phyloP scores from a whole-genome alignment of 495 filamentous ascomycete species.

The Lasiosphaeria ovina region DNA sequence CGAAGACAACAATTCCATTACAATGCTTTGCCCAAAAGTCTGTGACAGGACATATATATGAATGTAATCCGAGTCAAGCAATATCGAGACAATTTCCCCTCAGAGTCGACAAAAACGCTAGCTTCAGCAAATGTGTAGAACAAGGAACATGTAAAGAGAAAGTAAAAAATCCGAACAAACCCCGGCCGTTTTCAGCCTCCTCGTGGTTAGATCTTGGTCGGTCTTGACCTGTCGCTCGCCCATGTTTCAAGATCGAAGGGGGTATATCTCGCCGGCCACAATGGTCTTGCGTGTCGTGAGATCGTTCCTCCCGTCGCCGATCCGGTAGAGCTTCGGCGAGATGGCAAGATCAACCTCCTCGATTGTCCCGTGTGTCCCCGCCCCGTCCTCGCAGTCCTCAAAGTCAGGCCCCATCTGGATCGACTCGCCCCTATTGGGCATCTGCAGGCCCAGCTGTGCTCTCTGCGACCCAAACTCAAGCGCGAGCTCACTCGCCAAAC shows the following conservation, averaged over 20 bases:
- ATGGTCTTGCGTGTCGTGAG: constrained; percentile 14
- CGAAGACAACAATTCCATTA: no score
- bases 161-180: not conserved
- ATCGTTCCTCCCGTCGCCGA: constrained; percentile 27
- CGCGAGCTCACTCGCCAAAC: constrained; percentile 22
- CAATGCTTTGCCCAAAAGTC: no score
- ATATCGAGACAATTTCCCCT: no score
- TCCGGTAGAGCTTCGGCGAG: constrained; percentile 20
- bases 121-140: no score
- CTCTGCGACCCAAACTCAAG: constrained; percentile 29
- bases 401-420: constrained; percentile 26
- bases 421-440: constrained; percentile 12
- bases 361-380: constrained; percentile 5
- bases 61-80: no score
- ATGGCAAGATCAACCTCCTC: constrained; percentile 25
- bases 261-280: constrained; percentile 27
- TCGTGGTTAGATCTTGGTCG: not conserved
- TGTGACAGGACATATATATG: no score
- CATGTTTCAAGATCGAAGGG: constrained; percentile 7
- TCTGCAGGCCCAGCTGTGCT: constrained; percentile 17
- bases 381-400: constrained; percentile 27
- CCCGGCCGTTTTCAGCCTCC: no score
- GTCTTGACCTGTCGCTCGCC: not conserved
- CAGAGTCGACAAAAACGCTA: no score
- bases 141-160: no score